phyloP scores from a whole-genome alignment of 2,329 filamentous ascomycete genomes.

The Pseudomassariella vexata region DNA sequence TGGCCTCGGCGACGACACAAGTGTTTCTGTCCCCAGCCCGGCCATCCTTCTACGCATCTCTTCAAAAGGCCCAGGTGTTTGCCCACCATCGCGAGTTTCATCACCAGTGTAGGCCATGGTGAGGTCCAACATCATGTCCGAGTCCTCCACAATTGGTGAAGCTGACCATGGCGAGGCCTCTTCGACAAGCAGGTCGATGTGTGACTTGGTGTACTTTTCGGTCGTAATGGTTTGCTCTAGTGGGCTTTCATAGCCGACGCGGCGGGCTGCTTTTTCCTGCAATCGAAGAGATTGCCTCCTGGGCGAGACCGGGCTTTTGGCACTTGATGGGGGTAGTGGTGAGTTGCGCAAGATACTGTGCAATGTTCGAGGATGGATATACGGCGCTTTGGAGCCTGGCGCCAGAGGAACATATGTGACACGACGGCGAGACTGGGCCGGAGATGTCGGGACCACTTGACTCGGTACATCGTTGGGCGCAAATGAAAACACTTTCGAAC shows the following conservation, averaged over 20 bases:
- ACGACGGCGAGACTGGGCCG: slow-evolving; percentile 31
- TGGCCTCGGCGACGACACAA: slow-evolving; percentile 30
- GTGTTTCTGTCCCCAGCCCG: slow-evolving; percentile 35
- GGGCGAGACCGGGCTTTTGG: slow-evolving; percentile 45
- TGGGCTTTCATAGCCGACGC: slow-evolving; percentile 58
- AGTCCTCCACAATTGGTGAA: slow-evolving; percentile 26
- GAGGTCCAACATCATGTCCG: slow-evolving; percentile 40
- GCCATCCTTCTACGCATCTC: slow-evolving; percentile 56
- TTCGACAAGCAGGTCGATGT: slow-evolving; percentile 57
- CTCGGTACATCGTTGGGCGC: slow-evolving; percentile 26
- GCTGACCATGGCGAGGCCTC: slow-evolving; percentile 46
- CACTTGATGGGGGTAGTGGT: slow-evolving; percentile 48
- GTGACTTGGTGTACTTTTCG: slow-evolving; percentile 55
- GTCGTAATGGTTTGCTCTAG: slow-evolving; percentile 59
- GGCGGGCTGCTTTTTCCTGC: slow-evolving; percentile 47
- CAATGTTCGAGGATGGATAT: slow-evolving; percentile 51
- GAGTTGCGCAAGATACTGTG: slow-evolving; percentile 64
- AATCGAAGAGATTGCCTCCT: slow-evolving; percentile 48
- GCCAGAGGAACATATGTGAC: slow-evolving; percentile 25
- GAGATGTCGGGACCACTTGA: slow-evolving; percentile 19
- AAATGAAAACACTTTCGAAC: slow-evolving; percentile 40
- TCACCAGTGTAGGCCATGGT: slow-evolving; percentile 46
- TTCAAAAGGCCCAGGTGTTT: slow-evolving; percentile 58
- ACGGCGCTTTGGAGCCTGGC: slow-evolving; percentile 37
- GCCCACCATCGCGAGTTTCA: slow-evolving; percentile 54